These are phyloP conservation scores for Phaffia australis DNA, from an alignment of 768 basidiomycete species.

Conservation along the genomic window DNA sequence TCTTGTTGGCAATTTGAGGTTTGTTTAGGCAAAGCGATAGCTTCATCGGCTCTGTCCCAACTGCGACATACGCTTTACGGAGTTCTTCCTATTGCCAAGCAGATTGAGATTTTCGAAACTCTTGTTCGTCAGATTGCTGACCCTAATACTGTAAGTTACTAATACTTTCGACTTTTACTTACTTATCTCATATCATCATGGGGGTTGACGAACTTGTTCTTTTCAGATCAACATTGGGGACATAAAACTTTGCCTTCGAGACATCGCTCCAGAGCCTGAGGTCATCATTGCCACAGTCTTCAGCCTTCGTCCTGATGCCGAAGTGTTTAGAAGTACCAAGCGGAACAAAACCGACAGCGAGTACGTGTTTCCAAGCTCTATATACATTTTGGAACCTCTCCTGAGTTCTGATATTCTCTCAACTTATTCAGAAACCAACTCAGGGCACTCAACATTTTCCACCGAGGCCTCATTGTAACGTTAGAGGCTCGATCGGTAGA, in stretches of 20 bases:
- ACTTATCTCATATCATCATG: background rate
- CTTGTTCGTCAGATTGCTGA: constrained; percentile 45
- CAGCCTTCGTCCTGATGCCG: constrained; percentile 14
- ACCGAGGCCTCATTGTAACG: constrained; percentile 31
- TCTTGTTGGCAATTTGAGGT: constrained; percentile 5
- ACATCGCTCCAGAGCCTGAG: constrained; percentile 11
- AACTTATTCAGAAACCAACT: background rate
- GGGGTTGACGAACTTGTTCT: background rate
- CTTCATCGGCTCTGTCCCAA: constrained; percentile 33
- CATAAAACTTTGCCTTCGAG: constrained; percentile 19
- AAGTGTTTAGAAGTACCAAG: constrained; percentile 47
- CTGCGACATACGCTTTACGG: constrained; percentile 52
- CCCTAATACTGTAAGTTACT: constrained; percentile 24
- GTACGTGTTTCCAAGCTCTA: constrained; percentile 10
- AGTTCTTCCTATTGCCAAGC: constrained; percentile 46
- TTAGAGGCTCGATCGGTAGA: constrained; percentile 61
- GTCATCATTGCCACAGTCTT: constrained; percentile 17
- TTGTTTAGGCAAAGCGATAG: background rate
- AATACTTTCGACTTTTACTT: background rate
- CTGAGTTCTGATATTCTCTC: background rate
- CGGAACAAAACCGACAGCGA: constrained; percentile 44
- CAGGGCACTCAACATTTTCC: constrained; percentile 8
- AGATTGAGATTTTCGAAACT: constrained; percentile 48
- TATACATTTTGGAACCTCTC: background rate
- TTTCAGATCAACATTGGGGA: constrained; percentile 7